A percentile compares a stretch with the other conserved stretches of the same genome.
These are phyloP conservation scores for Casuarina equisetifolia DNA, from an alignment of 306 rosid species.

Conservation along the genomic window DNA sequence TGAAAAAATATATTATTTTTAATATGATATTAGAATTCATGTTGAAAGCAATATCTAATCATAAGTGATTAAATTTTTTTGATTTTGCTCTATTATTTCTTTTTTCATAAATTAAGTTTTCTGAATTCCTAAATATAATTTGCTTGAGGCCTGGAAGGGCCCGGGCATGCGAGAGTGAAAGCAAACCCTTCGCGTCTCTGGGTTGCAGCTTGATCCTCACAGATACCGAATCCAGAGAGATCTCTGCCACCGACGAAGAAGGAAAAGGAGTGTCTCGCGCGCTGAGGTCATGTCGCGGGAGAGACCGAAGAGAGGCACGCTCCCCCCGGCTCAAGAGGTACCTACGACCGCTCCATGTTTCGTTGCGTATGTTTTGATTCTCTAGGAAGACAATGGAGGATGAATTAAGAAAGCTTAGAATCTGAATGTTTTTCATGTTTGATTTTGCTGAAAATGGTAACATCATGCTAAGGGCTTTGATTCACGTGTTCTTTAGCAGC, in stretches of 20 bases:
- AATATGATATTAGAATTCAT: too few species aligned
- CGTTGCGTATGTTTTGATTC: neutral
- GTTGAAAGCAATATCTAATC: too few species aligned
- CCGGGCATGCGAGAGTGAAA: neutral
- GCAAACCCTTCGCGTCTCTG: neutral
- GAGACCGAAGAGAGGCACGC: constrained; percentile 57
- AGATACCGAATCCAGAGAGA: neutral
- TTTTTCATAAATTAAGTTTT: too few species aligned
- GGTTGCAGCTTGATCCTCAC: neutral
- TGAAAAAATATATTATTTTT: too few species aligned
- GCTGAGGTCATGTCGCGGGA: constrained; percentile 55
- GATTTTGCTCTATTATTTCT: too few species aligned
- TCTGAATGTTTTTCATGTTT: neutral
- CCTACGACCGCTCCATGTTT: neutral
- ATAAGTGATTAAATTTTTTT: too few species aligned
- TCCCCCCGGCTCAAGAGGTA: constrained; percentile 91
- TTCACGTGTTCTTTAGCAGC: neutral
- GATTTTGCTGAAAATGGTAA: neutral
- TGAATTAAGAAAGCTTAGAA: neutral
- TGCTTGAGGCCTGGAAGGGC: too few species aligned
- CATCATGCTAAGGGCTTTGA: neutral
- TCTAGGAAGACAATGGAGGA: neutral
- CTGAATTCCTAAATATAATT: too few species aligned
- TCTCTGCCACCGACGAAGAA: constrained; percentile 19
- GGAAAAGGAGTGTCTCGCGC: neutral